Evolutionary conservation across 2,329 filamentous ascomycete genomes (phyloP), one percentile per base, ranked within the genome.

Genomic region (Anisogramma anomala): DNA sequence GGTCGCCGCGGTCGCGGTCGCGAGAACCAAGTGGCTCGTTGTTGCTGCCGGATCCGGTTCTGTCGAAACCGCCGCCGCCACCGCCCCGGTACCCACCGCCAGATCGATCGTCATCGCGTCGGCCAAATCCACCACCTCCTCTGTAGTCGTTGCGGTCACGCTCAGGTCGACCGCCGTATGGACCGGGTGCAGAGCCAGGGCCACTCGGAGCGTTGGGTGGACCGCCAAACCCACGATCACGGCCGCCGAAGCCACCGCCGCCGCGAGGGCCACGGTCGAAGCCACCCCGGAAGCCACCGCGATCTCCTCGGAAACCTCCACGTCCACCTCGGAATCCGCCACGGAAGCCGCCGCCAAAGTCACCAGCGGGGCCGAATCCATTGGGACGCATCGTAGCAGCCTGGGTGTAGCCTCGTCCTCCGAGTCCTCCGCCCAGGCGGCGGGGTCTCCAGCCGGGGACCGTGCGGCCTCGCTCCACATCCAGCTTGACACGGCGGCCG

Each of bases 381-480:
- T 73, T 73, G 33, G 85, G 85, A 39, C 85, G 77, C 26, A 82
- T 70, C 37, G 82, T 74, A 49, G 78, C 70, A 13, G 80, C 77
- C 62, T 89, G 93, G 43, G 89, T 96, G 63, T 96, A 96, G 49
- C 85, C 84, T 54, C 91, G 80, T 33, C 89, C 89, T 48, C 91
- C 91, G 3, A 95, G 75, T 34, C 91, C 91, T 50, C 91, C 91
- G 43, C 89, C 91, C 39, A 94, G 82, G 49, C 91, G 82, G 52
- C 84, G 81, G 47, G 91, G 91, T 56, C 84, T 83, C 91, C 91
- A 98, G 36, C 83, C 86, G 56, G 84, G 84, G 30, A 95, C 86
- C 23, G 91, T 96, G 52, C 91, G 82, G 51, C 91, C 91, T 56
- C 91, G 81, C 65, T 98, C 91, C 47, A 96, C 89, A 58, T 98